phyloP scores from a whole-genome alignment of 345 rosid genomes.

The Combretum micranthum region DNA sequence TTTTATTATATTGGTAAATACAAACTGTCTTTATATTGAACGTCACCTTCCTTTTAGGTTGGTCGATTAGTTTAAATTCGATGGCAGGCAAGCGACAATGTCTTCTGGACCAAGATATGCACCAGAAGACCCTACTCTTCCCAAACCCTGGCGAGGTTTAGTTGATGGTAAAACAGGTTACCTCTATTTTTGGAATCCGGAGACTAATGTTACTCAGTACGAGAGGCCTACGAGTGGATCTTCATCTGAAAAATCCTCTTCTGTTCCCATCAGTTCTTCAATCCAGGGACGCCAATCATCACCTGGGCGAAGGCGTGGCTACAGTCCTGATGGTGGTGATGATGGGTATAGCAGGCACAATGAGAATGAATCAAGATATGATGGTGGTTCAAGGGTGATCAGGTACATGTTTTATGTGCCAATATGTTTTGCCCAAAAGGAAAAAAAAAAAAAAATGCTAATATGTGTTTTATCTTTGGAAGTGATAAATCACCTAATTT shows the following conservation, averaged over 20 bases:
- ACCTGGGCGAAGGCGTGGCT: conserved; percentile 22
- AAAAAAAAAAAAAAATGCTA: too few species aligned
- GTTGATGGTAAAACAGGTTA: conserved; percentile 91
- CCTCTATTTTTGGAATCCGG: conserved; percentile 95
- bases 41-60: conserved; percentile 4
- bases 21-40: too few species aligned
- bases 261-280: conserved; percentile 46
- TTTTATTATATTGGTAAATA: too few species aligned
- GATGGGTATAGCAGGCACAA: conserved; percentile 39
- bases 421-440: too few species aligned
- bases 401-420: conserved; percentile 42
- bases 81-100: conserved; percentile 72
- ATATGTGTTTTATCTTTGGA: too few species aligned
- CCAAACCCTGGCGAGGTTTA: conserved; percentile 94
- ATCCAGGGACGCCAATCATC: conserved; percentile 53
- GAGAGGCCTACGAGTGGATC: conserved; percentile 48
- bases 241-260: conserved; percentile 24
- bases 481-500: too few species aligned
- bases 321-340: conserved; percentile 46
- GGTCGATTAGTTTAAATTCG: conserved; percentile 3
- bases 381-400: conserved; percentile 32
- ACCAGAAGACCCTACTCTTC: conserved; percentile 87
- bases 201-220: conserved; percentile 91
- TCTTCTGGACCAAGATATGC: conserved; percentile 64
- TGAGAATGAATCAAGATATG: conserved; percentile 33